phyloP scores from a whole-genome alignment of 352 stramenopile species.

The Phytophthora pseudosyringae region DNA sequence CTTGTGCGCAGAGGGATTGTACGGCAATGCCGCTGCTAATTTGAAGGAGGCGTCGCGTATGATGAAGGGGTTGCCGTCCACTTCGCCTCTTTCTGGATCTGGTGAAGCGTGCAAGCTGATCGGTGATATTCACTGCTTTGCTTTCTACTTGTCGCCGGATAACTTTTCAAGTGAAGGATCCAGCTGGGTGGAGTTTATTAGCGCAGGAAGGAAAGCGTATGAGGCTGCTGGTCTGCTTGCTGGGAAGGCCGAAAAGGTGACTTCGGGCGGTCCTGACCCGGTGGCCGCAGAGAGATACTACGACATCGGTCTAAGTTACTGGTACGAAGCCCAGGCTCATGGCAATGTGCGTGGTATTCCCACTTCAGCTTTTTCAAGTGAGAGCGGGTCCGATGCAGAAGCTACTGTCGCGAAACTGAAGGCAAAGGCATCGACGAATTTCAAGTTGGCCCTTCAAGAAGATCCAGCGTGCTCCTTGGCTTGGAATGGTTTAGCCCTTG shows the following conservation, averaged over 20 bases:
- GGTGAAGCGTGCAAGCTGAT: conserved; percentile 70
- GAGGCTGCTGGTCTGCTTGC: conserved; percentile 40
- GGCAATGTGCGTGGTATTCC: conserved; percentile 40
- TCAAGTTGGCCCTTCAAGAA: conserved; percentile 53
- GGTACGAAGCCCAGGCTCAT: conserved; percentile 75
- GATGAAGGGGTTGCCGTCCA: conserved; percentile 46
- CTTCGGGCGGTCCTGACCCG: conserved; percentile 5
- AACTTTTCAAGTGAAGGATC: conserved; percentile 53
- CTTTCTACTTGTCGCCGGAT: conserved; percentile 78
- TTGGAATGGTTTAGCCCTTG: conserved; percentile 84
- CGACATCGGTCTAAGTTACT: conserved; percentile 75
- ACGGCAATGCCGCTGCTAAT: conserved; percentile 68
- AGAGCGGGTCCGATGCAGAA: conserved; percentile 7
- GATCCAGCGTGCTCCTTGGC: conserved; percentile 58
- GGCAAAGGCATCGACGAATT: conserved; percentile 42
- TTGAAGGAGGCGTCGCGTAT: conserved; percentile 64
- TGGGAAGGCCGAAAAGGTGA: conserved; percentile 14
- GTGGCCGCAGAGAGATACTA: conserved; percentile 60
- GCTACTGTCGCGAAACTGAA: conserved; percentile 35
- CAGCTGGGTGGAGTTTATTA: conserved; percentile 73
- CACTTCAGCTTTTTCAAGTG: conserved; percentile 50
- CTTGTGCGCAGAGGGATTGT: conserved; percentile 76
- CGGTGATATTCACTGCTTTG: conserved; percentile 83
- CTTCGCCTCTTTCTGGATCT: conserved; percentile 34
- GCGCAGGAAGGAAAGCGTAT: conserved; percentile 62